Percentiles rank a stretch among this genome's conserved stretches.
phyloP scores from a whole-genome alignment of 2,329 filamentous ascomycete species.

The Diplodia seriata region DNA sequence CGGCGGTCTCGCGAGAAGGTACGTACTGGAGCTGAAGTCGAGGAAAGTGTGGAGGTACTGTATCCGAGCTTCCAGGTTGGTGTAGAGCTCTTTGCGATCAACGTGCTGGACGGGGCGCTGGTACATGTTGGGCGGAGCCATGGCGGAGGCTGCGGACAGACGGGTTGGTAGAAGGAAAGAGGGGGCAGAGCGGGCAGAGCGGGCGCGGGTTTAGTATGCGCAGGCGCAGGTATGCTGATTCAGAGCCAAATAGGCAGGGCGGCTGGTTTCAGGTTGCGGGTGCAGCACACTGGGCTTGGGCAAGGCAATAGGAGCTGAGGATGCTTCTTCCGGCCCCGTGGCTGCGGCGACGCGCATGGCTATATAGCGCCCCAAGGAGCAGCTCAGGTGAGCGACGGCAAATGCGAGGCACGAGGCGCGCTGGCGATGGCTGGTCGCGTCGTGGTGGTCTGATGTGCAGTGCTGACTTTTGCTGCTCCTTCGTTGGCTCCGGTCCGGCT shows the following conservation, averaged over 20 bases:
- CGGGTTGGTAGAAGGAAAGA: constrained; percentile 8
- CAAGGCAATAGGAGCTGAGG: background rate
- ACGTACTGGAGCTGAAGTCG: constrained; percentile 73
- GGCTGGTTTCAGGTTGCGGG: constrained; percentile 27
- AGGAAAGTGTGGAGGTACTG: constrained; percentile 78
- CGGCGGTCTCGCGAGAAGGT: constrained; percentile 24
- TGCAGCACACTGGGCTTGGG: constrained; percentile 20
- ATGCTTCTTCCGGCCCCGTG: constrained; percentile 1
- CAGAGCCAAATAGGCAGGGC: constrained; percentile 25
- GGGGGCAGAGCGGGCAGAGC: background rate
- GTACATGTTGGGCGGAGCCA: constrained; percentile 23
- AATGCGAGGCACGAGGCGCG: constrained; percentile 22
- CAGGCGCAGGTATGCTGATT: constrained; percentile 28
- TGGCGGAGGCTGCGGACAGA: background rate
- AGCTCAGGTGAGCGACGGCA: constrained; percentile 28
- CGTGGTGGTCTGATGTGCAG: constrained; percentile 21
- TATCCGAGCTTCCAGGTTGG: constrained; percentile 71
- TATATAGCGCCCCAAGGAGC: constrained; percentile 17
- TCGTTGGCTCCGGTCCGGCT: constrained; percentile 29
- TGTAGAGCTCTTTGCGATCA: constrained; percentile 74
- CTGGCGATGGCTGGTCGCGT: constrained; percentile 25
- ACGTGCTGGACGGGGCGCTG: constrained; percentile 63
- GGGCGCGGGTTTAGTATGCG: constrained; percentile 25
- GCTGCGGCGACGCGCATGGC: background rate
- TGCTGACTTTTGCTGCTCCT: constrained; percentile 27